Evolutionary conservation across 179 eudicot genomes (phyloP).

Genomic region (Corrigiola litoralis): DNA sequence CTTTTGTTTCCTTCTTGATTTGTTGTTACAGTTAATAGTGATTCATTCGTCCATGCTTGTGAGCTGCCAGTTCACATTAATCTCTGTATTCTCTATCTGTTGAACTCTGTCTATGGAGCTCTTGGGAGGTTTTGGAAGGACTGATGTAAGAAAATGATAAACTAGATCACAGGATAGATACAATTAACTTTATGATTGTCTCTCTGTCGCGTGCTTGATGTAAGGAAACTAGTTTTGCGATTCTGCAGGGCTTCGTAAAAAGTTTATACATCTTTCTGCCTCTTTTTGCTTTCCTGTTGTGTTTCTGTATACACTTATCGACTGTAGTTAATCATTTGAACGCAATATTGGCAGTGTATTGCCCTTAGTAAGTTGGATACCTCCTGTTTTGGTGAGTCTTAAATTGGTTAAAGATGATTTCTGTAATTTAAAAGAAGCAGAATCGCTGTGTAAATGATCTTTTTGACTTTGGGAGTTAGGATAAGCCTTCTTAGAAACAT

Average conservation of each 20-base stretch:
- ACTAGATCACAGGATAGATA: too few species aligned
- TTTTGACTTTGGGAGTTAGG: neutral
- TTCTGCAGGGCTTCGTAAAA: too few species aligned
- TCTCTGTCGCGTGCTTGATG: too few species aligned
- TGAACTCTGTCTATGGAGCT: neutral
- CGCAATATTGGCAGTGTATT: too few species aligned
- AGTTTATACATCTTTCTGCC: too few species aligned
- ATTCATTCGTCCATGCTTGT: neutral
- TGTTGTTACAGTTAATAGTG: too few species aligned
- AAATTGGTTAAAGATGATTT: neutral
- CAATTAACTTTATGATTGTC: too few species aligned
- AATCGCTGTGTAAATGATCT: neutral
- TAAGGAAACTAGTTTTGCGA: too few species aligned
- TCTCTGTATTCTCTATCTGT: neutral
- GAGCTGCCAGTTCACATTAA: neutral
- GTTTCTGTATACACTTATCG: too few species aligned
- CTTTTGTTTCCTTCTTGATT: too few species aligned
- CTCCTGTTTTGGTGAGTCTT: neutral
- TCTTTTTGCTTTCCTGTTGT: neutral
- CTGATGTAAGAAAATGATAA: too few species aligned
- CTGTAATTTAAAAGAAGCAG: neutral
- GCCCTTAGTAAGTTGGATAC: neutral
- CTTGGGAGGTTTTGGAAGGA: neutral
- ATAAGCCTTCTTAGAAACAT: neutral
- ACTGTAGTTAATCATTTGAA: too few species aligned